Evolutionary conservation across 768 basidiomycete species (phyloP), one percentile per base, ranked within the genome.

Genomic region (Auricularia heimuer): DNA sequence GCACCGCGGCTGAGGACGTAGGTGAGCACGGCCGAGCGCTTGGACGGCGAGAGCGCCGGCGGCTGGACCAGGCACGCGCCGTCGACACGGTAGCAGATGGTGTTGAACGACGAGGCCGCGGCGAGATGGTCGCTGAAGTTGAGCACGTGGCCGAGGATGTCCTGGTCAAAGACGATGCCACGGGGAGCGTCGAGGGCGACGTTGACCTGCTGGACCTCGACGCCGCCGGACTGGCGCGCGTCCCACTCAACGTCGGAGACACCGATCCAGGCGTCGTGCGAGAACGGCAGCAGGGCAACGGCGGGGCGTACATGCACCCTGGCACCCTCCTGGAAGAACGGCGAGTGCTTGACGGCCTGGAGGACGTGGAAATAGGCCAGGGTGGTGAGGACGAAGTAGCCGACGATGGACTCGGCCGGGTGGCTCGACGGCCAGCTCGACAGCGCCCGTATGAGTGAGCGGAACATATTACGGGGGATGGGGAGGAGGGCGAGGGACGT

Each of bases 321-420:
- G 54, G 63, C 54, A 0, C 80, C 71, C 0, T 88, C 79, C 1
- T 85, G 85, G 64, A 94, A 83, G 75, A 94, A 88, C 29, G 90
- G 82, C 0, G 90, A 92, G 71, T 94, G 87, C 71, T 95, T 94
- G 72, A 98, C 90, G 63, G 90, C 90, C 64, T 85, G 85, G 66
- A 99, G 83, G 69, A 97, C 82, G 71, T 96, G 94, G 75, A 98
- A 97, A 76, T 98, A 98, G 60, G 92, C 90, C 62, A 98, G 83
- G 0, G 97, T 98, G 24, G 90, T 89, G 66, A 95, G 74, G 71
- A 94, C 85, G 74, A 87, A 92, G 79, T 92, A 89, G 74, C 86
- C 85, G 65, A 97, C 94, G 68, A 97, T 93, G 7, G 90, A 89
- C 72, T 98, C 95, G 64, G 78, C 77, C 16, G 78, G 78, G 16